phyloP scores from a whole-genome alignment of 2,329 filamentous ascomycete genomes.

The Fusarium verrucosum region DNA sequence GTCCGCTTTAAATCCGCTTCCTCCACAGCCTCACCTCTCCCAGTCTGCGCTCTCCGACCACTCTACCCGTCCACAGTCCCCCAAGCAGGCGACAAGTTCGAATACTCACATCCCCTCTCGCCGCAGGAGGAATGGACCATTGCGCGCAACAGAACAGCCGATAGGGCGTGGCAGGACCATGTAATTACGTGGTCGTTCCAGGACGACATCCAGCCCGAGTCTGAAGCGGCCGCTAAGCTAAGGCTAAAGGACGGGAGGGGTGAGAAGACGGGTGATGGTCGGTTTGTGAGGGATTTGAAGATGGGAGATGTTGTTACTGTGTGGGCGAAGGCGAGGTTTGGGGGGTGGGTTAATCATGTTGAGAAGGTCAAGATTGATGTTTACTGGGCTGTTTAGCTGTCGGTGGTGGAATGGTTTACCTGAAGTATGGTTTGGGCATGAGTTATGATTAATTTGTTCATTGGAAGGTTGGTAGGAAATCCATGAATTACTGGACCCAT shows the following conservation, averaged over 20 bases:
- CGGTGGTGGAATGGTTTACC: too few relatives aligned
- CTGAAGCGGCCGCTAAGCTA: slow-evolving; percentile 52
- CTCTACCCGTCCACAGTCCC: slow-evolving; percentile 47
- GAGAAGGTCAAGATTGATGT: slow-evolving; percentile 62
- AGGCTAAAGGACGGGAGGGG: slow-evolving; percentile 59
- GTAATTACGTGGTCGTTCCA: slow-evolving; percentile 63
- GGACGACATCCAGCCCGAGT: slow-evolving; percentile 58
- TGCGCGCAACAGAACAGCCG: slow-evolving; percentile 58
- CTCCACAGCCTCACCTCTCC: slow-evolving; percentile 39
- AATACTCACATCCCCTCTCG: slow-evolving; percentile 52
- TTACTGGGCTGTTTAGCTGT: slow-evolving; percentile 66
- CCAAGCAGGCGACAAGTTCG: slow-evolving; percentile 35
- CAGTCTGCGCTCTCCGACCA: slow-evolving; percentile 51
- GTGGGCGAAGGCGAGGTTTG: slow-evolving; percentile 68
- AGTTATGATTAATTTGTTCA: neutral
- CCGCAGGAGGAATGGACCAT: slow-evolving; percentile 54
- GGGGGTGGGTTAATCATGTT: slow-evolving; percentile 63
- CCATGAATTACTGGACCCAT: neutral
- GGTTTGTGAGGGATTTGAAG: slow-evolving; percentile 64
- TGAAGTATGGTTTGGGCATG: neutral
- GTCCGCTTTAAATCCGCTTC: slow-evolving; percentile 38
- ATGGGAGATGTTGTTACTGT: slow-evolving; percentile 70
- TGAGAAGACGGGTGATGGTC: slow-evolving; percentile 59
- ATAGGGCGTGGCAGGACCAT: slow-evolving; percentile 51
- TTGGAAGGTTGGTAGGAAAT: neutral